These are phyloP conservation scores for Coccomyxa subellipsoidea DNA, from an alignment of 163 green algal genomes.

Conservation along the genomic window DNA sequence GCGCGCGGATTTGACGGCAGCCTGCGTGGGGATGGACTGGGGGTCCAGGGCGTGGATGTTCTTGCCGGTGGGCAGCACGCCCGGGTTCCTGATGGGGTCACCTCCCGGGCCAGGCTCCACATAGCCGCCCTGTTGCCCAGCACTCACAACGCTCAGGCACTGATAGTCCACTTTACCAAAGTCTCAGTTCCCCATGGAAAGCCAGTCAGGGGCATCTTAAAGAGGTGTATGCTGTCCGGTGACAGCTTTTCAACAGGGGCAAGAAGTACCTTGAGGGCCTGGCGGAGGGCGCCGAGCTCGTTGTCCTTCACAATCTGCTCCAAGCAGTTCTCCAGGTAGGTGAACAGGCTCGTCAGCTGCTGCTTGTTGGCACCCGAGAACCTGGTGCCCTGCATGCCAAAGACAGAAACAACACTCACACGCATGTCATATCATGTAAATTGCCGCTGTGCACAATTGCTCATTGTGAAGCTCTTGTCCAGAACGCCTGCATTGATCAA, in stretches of 20 bases:
- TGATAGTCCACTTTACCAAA: too few species aligned
- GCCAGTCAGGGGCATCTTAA: too few species aligned
- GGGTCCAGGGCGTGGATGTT: conserved; percentile 99
- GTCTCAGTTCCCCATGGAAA: too few species aligned
- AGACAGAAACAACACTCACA: too few species aligned
- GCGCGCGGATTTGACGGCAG: conserved; percentile 61
- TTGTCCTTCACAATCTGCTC: conserved; percentile 97
- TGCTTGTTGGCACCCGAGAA: conserved; percentile 75
- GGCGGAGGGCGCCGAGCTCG: conserved; percentile 88
- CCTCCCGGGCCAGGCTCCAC: conserved; percentile 79
- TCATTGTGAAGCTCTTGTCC: neutral
- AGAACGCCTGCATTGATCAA: neutral
- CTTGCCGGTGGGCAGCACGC: conserved; percentile 96
- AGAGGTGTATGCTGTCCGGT: too few species aligned
- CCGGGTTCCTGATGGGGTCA: conserved; percentile 85
- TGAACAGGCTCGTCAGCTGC: conserved; percentile 85
- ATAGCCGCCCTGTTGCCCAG: conserved; percentile 20
- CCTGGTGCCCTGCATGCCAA: conserved; percentile 31
- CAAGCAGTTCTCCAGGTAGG: conserved; percentile 97
- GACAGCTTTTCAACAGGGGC: too few species aligned
- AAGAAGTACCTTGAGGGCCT: conserved; percentile 13
- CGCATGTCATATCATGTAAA: too few species aligned
- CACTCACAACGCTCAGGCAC: too few species aligned
- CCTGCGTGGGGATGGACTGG: conserved; percentile 91
- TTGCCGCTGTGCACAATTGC: too few species aligned